These are phyloP conservation scores for Fusarium sp. DNA, from an alignment of 2,329 filamentous ascomycete genomes.

Conservation along the genomic window DNA sequence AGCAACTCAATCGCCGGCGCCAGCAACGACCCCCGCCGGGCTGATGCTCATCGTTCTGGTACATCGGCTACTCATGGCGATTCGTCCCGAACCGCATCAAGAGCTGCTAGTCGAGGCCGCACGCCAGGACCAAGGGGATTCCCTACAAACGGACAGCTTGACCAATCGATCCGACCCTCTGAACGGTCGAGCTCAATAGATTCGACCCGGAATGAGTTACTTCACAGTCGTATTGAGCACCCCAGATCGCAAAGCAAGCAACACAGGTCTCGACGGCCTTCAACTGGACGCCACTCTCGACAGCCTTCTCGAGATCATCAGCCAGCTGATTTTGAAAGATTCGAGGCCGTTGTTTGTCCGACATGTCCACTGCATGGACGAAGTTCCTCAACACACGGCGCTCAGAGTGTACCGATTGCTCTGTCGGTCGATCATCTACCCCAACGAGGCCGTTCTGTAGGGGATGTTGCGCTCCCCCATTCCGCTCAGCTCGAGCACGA, in stretches of 20 bases:
- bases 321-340: constrained; percentile 13
- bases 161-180: background rate
- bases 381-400: constrained; percentile 10
- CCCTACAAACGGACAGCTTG: background rate
- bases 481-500: constrained; percentile 51
- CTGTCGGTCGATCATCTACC: constrained; percentile 10
- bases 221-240: constrained; percentile 17
- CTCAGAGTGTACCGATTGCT: constrained; percentile 6
- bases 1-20: constrained; percentile 23
- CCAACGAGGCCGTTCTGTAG: constrained; percentile 14
- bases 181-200: constrained; percentile 28
- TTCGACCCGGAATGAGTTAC: constrained; percentile 29
- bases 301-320: constrained; percentile 4
- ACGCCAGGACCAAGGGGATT: constrained; percentile 17
- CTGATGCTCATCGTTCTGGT: too few relatives aligned
- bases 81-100: constrained; percentile 15
- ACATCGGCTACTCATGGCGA: background rate
- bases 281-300: constrained; percentile 1
- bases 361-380: constrained; percentile 34
- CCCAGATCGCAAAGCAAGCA: background rate
- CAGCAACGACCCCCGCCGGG: background rate
- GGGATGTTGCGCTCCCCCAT: constrained; percentile 30
- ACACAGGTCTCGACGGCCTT: constrained; percentile 1
- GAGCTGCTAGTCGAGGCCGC: constrained; percentile 31
- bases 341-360: constrained; percentile 26